Conservation (phyloP, 352 stramenopile genomes). For the Blastocystis sp. region DNA sequence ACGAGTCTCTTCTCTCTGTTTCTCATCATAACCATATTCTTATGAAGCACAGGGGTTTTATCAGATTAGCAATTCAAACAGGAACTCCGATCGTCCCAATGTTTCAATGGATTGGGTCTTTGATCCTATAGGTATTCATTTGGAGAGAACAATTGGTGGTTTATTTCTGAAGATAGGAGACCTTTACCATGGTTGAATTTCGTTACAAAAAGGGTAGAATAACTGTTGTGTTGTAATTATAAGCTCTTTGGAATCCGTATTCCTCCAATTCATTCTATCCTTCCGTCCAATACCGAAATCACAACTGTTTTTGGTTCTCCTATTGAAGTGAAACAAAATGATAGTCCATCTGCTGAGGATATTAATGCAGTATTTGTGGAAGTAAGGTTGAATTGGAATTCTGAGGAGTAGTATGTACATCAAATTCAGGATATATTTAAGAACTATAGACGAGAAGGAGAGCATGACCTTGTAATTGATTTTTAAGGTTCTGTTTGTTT, state of each 20-base stretch:
- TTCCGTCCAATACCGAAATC: conserved; percentile 47
- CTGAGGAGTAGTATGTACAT: background rate
- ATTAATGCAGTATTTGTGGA: background rate
- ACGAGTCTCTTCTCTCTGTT: conserved; percentile 35
- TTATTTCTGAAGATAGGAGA: background rate
- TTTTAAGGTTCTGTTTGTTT: conserved; percentile 50
- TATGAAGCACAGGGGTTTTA: conserved; percentile 41
- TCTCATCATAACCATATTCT: conserved; percentile 39
- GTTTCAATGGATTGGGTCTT: background rate
- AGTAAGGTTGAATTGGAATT: background rate
- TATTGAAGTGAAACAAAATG: conserved; percentile 37
- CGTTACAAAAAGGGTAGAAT: conserved; percentile 8
- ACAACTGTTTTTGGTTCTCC: conserved; percentile 39
- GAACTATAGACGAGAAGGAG: conserved; percentile 30
- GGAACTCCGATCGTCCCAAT: conserved; percentile 37
- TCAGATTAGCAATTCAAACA: conserved; percentile 23
- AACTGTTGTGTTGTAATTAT: background rate
- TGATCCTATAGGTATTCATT: conserved; percentile 41
- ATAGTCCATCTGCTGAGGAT: background rate
- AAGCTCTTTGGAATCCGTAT: conserved; percentile 48
- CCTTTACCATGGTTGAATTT: conserved; percentile 5
- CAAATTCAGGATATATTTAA: conserved; percentile 18
- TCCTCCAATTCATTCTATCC: conserved; percentile 1
- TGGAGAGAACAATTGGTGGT: conserved; percentile 52
- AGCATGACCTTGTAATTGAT: conserved; percentile 34